Evolutionary conservation across 495 filamentous ascomycete species (phyloP).

Genomic region (Hamigera avellanea): DNA sequence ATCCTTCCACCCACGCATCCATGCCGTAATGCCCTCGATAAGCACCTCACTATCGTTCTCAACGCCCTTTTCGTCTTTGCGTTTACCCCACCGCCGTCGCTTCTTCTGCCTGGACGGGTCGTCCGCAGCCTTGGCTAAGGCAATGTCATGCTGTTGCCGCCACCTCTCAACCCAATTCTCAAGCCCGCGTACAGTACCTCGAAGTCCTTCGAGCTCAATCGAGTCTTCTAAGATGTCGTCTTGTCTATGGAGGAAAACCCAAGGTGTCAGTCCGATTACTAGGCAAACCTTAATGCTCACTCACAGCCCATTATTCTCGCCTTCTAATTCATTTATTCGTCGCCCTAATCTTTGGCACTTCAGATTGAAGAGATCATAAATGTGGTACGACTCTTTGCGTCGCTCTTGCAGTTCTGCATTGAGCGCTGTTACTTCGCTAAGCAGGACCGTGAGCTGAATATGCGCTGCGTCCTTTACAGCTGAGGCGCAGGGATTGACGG

Average conservation of each 20-base stretch:
- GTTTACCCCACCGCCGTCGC: constrained; percentile 10
- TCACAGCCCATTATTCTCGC: constrained; percentile 24
- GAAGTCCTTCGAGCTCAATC: constrained; percentile 25
- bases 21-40: constrained; percentile 25
- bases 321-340: constrained; percentile 17
- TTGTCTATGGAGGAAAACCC: constrained; percentile 9
- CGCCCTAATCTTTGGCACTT: constrained; percentile 15
- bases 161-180: constrained; percentile 20
- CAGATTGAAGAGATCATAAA: constrained; percentile 19
- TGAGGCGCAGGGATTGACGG: background rate
- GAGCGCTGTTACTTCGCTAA: constrained; percentile 16
- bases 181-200: constrained; percentile 25
- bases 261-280: background rate
- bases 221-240: constrained; percentile 21
- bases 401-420: constrained; percentile 18
- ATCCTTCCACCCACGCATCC: constrained; percentile 33
- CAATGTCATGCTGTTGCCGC: constrained; percentile 12
- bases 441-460: constrained; percentile 12
- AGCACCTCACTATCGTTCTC: constrained; percentile 17
- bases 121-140: constrained; percentile 2
- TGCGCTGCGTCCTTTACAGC: constrained; percentile 4
- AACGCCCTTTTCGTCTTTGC: constrained; percentile 4
- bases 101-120: constrained; percentile 2
- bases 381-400: constrained; percentile 19
- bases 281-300: constrained; percentile 1